Base-by-base conservation (phyloP, 202 grass and related monocot genomes). In the Thinopyrum obtusiflorum region DNA sequence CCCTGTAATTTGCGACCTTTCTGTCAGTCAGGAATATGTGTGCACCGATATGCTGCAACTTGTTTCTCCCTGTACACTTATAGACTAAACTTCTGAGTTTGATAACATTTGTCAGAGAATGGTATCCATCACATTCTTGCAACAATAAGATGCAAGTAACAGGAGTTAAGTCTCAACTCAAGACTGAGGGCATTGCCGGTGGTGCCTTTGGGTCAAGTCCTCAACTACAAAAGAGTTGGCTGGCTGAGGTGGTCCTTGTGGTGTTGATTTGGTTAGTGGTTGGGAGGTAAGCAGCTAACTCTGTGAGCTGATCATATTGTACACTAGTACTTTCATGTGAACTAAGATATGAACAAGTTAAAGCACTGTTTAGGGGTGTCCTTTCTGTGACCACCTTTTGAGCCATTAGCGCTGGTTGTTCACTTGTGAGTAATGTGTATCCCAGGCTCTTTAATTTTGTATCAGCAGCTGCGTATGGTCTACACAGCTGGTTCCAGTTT, bases 201-300 rank as follows among this genome's bases (percentile, higher is more conserved):
- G 73, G 62, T 78, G 63, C 63, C 26, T 65, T 68, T 27, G 62
- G 73, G 73, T 76, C 46, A 76, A 76, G 73, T 76, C 46, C 63
- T 77, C 42, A 77, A 21, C 44, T 77, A 49, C 42, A 28, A 21
- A 83, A 85, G 29, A 57, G 24, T n/a, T 78, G 40, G 32, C 31
- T 78, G 63, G 32, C 83, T 29, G 46, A 66, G 60, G 15, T 87
- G 78, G 85, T 81, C 68, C 85, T 59, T 65, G 11, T 25, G 11
- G 68, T 81, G 59, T 61, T 23, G 13, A 11, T 76, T 47, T 87
- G 55, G 85, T 81, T 81, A 57, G 78, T 75, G 55, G 85, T 75
- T 87, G 78, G 78, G 78, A 76, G 68, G 68, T 87, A 87, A 53
- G 60, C 59, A 66, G 33, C 60, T 81, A 55, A 75, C 23, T 40